Evolutionary conservation across 225 moss, liverwort and hornwort species (phyloP).

Genomic region (Pseudoscleropodium purum): DNA sequence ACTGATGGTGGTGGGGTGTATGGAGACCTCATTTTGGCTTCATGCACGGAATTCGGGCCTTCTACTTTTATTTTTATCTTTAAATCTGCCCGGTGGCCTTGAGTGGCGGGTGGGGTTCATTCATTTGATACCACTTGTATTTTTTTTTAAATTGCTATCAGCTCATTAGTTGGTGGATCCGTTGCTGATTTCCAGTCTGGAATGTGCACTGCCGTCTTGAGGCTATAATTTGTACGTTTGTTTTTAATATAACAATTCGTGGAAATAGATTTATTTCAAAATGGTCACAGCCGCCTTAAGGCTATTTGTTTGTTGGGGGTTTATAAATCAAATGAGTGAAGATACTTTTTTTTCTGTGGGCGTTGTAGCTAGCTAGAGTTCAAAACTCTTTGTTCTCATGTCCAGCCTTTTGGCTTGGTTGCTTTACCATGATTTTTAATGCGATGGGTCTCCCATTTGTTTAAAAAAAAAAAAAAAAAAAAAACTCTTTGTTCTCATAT

Average conservation of each 20-base stretch:
- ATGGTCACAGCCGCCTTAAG: not conserved
- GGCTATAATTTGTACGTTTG: not conserved
- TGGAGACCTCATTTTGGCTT: not conserved
- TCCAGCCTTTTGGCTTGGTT: too few species aligned
- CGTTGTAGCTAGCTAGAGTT: not conserved
- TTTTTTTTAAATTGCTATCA: not conserved
- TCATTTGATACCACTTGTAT: not conserved
- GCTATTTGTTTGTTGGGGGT: too few species aligned
- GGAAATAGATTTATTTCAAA: not conserved
- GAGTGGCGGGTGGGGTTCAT: not conserved
- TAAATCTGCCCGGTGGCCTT: not conserved
- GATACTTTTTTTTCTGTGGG: not conserved
- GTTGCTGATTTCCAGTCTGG: not conserved
- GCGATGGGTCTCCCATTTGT: too few species aligned
- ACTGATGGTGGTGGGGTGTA: not conserved
- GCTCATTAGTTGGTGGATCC: not conserved
- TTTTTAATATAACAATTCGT: not conserved
- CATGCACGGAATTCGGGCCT: not conserved
- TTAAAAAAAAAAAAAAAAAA: too few species aligned
- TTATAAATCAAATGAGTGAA: not conserved
- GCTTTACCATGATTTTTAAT: too few species aligned
- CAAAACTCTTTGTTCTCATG: not conserved
- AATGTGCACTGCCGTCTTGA: not conserved
- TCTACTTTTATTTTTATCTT: not conserved
- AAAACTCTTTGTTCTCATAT: too few species aligned